These are phyloP conservation scores for Escovopsis sp. DNA, from an alignment of 2,329 filamentous ascomycete genomes.

Conservation along the genomic window DNA sequence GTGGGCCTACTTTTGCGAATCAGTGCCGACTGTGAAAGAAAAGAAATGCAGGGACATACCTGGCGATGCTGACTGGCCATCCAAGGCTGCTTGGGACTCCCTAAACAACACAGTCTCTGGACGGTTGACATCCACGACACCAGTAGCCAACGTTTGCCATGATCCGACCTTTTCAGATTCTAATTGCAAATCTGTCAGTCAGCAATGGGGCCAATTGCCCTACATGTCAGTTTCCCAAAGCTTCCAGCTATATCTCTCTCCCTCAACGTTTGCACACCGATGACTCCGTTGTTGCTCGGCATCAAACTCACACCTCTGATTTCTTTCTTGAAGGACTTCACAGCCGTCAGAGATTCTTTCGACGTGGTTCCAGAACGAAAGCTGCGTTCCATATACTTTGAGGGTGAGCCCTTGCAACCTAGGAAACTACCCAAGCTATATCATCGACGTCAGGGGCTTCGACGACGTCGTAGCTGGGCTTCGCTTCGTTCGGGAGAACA, in stretches of 20 bases:
- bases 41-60: constrained; percentile 17
- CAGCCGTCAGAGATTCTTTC: constrained; percentile 13
- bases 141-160: constrained; percentile 36
- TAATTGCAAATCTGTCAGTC: constrained; percentile 17
- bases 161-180: constrained; percentile 24
- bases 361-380: constrained; percentile 16
- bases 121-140: constrained; percentile 32
- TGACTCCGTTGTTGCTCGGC: too few species aligned
- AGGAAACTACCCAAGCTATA: constrained; percentile 23
- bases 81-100: constrained; percentile 23
- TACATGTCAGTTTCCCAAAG: not conserved
- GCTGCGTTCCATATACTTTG: constrained; percentile 19
- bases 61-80: constrained; percentile 35
- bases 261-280: too few species aligned
- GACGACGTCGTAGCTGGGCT: constrained; percentile 16
- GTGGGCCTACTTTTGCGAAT: too few species aligned
- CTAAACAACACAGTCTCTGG: constrained; percentile 35
- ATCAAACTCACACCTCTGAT: too few species aligned
- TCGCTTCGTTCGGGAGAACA: constrained; percentile 20
- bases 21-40: too few species aligned
- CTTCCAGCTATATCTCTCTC: too few species aligned
- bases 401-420: constrained; percentile 23
- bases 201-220: not conserved
- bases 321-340: not conserved
- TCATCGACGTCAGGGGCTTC: constrained; percentile 16